Evolutionary conservation across 2,329 filamentous ascomycete species (phyloP).

Genomic region (Pseudocercospora vitis): DNA sequence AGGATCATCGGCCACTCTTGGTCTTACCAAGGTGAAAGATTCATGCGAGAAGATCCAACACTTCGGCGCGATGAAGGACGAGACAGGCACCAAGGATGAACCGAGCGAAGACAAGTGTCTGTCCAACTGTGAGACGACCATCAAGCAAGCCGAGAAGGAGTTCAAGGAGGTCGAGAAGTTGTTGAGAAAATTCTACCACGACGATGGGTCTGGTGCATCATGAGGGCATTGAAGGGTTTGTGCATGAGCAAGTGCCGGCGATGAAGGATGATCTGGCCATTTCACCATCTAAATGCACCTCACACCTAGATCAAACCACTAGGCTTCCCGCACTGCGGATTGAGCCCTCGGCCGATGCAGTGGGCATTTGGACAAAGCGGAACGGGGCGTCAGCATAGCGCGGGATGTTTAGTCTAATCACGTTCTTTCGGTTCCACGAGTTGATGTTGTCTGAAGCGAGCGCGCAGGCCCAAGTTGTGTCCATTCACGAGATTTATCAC

Average conservation of each 20-base stretch:
- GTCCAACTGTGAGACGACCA: slow-evolving; percentile 66
- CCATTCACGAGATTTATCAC: no score
- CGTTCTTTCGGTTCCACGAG: background rate
- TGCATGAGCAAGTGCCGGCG: no score
- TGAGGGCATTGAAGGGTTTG: no score
- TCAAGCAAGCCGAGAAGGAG: slow-evolving; percentile 71
- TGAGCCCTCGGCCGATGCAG: no score
- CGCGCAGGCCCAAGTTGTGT: no score
- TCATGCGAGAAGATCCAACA: slow-evolving; percentile 96
- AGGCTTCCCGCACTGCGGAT: no score
- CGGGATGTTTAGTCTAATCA: background rate
- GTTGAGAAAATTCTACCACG: slow-evolving; percentile 67
- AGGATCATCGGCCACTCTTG: slow-evolving; percentile 91
- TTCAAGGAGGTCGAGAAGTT: slow-evolving; percentile 70
- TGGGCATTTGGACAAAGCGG: no score
- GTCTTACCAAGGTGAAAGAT: slow-evolving; percentile 85
- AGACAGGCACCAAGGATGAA: slow-evolving; percentile 67
- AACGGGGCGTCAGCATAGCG: background rate
- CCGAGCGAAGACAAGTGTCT: slow-evolving; percentile 68
- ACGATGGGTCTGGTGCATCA: slow-evolving; percentile 20
- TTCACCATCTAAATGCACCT: no score
- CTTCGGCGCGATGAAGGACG: slow-evolving; percentile 78
- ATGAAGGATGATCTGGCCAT: no score
- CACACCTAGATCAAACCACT: no score
- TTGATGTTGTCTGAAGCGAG: no score